Base-by-base conservation (phyloP, 257 asterid genomes). In the Forsythia suspensa region DNA sequence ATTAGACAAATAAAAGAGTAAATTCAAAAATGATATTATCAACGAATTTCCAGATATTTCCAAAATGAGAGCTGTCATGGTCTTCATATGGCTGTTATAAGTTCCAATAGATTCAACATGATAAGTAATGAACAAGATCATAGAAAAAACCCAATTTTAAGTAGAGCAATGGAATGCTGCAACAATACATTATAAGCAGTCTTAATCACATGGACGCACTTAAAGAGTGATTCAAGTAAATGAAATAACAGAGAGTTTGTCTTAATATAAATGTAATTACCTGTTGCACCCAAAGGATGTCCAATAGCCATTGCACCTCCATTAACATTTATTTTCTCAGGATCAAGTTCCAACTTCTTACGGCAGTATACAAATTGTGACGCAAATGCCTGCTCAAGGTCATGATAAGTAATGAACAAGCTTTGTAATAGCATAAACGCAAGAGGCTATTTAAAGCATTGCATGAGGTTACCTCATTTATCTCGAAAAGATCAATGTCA, bases 291-390 rank as follows among this genome's bases (percentile, higher is more conserved):
- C 84, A 96, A 83, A 70, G 99, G 99, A 90, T 96, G 99, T 24
- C 99, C 98, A 11, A 96, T 81, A 6, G 99, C 99, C 96, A 96
- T 89, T 76, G 98, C 99, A 68, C 99, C 99, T 46, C 99, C 99
- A 85, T 96, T 96, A 55, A 96, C 99, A 73, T 96, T 96, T 84
- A 96, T 96, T 88, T 96, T 96, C 82, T 90, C 94, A 0, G 99
- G 96, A 76, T 96, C 97, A 65, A 95, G 98, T 81, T 80, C 99
- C 77, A 96, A 93, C 92, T 96, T 94, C 89, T 89, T 91, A 48
- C 85, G 98, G 94, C 98, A 96, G 84, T 96, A 94, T 9, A 94
- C 81, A 77, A 75, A 96, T 86, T 96, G 99, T 2, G 99, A 96
- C 63, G 98, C 97, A 83, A 96, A 96, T 73, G 98, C 98, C 98